Evolutionary conservation across 2,329 filamentous ascomycete species (phyloP), one percentile per base, ranked within the genome.

Genomic region (Trichoderma aggressivum): DNA sequence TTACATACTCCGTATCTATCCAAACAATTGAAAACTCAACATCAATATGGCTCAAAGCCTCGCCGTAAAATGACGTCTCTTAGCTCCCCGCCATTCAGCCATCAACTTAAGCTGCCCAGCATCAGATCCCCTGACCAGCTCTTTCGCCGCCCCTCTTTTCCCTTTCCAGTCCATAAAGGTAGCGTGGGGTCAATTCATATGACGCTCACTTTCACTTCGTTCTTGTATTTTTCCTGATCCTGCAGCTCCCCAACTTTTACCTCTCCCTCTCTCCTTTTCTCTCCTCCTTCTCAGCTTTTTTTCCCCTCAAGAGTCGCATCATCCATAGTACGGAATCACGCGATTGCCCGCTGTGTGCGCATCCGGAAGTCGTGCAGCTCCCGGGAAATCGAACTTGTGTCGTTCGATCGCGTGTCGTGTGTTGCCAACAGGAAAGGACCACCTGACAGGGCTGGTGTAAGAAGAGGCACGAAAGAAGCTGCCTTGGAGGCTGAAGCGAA

Each of bases 361-460:
- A 11, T 26, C 3, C 43, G 32, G 43, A 53, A 53, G 47, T 55
- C 47, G 43, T 53, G 47, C 62, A 55, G 43, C 30, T 39, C 47
- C 47, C 34, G 18, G 43, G 43, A 18, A 55, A 65, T 65, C 55
- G n/a, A 32, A 32, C 26, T 56, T 36, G 47, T 30, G n/a, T 55
- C 62, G 47, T 63, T 28, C 43, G 39, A 64, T 64, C 61, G 61
- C 61, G 61, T 64, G 61, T 64, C 16, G 39, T 64, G 61, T 28
- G 61, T 53, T 34, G 61, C 61, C 18, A 43, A 43, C n/a, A 61
- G 26, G 61, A 21, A 21, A 65, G 39, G 62, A 26, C 62, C 62
- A 65, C 39, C 43, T 65, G 62, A 65, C 47, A 55, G 47, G 21
- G 47, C 30, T 53, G 47, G 62, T 65, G 62, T 65, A 65, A 65